Base-by-base conservation (phyloP, 257 asterid species). In the Perilla frutescens region DNA sequence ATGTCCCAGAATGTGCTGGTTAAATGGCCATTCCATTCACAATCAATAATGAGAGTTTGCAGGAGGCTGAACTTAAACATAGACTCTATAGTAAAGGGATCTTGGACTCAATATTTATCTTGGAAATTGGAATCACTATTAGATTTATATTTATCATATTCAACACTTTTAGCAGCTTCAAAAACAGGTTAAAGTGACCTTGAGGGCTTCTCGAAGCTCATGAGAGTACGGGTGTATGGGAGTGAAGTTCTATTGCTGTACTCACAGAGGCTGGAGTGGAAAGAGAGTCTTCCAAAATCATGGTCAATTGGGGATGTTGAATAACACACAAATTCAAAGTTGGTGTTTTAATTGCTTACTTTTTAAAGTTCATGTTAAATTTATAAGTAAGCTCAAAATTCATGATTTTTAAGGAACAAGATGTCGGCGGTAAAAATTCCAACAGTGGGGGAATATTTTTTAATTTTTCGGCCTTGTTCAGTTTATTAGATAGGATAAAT, bases 1-100 rank as follows among this genome's bases (percentile, higher is more conserved):
- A 77, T 81, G 76, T 47, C 79, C 83, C 79, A 76, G 15, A 76
- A 66, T 6, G 2, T 44, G 1, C 32, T 5, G n/a, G 69, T 43
- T 15, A 81, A 57, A 4, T 20, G 53, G n/a, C 64, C 84, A 44
- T 72, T 37, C 75, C 68, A 69, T 49, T 76, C 65, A 73, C 69
- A 62, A 48, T 67, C 69, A 62, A 72, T 4, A 48, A 68, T 20
- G 31, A 72, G 26, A 45, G 69, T 69, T 47, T 77, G 74, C 2
- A 81, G 51, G 69, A 36, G 5, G 53, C 15, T 39, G 4, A 77
- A 40, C 15, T 0, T 43, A 43, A 3, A 40, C 43, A 71, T 11
- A 4, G 12, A 4, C 3, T 2, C 7, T 0, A 59, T 2, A 36
- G 36, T 11, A 2, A 31, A n/a, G 53, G 56, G n/a, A 59, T 15